Evolutionary conservation across 2,329 filamentous ascomycete species (phyloP).

Genomic region (Chrysoporthe cubensis): DNA sequence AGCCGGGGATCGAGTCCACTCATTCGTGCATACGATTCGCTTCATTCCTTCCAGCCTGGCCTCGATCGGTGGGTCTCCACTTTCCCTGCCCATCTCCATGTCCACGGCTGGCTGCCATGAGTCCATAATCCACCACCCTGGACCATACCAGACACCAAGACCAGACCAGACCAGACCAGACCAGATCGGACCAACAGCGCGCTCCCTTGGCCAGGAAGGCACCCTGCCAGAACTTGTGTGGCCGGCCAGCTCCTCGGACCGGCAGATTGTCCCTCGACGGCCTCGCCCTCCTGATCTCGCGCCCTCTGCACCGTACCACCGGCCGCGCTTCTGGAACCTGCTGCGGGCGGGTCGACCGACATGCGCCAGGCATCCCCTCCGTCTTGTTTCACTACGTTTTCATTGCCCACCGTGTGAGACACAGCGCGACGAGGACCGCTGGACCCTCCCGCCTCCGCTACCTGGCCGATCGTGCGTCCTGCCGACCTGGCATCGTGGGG

Average conservation of each 20-base stretch:
- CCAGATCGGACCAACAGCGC: background rate
- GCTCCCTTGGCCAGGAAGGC: background rate
- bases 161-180: background rate
- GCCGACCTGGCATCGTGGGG: background rate
- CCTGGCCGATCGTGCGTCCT: background rate
- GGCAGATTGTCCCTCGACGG: background rate
- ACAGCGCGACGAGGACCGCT: conserved; percentile 12
- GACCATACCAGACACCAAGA: background rate
- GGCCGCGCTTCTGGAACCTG: conserved; percentile 3
- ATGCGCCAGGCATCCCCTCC: conserved; percentile 9
- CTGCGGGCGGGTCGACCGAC: conserved; percentile 7
- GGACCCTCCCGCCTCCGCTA: background rate
- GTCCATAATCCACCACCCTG: background rate
- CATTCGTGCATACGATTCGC: background rate
- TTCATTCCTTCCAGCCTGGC: background rate
- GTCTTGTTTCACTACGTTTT: conserved; percentile 14
- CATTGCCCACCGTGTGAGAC: conserved; percentile 17
- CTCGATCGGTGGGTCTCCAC: conserved; percentile 10
- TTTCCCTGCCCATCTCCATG: conserved; percentile 7
- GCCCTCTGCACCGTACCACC: background rate
- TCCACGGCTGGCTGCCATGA: background rate
- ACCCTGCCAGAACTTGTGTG: background rate
- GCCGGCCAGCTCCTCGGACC: background rate
- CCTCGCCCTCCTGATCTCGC: background rate
- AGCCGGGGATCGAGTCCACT: conserved; percentile 16